These are phyloP conservation scores for Magnolia kwangsiensis DNA, from an alignment of 164 flowering plant genomes.

Conservation along the genomic window DNA sequence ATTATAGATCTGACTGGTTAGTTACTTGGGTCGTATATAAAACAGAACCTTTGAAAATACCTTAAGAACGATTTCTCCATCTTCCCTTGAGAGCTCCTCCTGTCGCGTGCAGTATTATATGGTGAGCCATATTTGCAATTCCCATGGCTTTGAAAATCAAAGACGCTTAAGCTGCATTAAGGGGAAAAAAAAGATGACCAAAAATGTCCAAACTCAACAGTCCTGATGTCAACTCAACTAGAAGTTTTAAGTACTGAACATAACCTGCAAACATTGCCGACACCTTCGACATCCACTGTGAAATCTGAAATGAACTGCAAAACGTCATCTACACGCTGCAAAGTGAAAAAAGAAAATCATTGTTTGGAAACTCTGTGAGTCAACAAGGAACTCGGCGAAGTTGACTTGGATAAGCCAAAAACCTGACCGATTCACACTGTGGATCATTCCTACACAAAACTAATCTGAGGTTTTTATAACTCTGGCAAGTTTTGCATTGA, in stretches of 20 bases:
- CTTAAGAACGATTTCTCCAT: constrained; percentile 97
- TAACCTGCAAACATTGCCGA: constrained; percentile 98
- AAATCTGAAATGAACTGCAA: constrained; percentile 85
- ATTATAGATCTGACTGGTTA: too few relatives aligned
- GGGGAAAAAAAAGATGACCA: background rate
- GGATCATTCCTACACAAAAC: background rate
- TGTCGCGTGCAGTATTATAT: constrained; percentile 33
- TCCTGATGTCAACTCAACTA: background rate
- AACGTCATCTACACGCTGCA: constrained; percentile 90
- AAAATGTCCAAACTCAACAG: background rate
- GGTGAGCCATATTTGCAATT: constrained; percentile 87
- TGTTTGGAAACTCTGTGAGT: background rate
- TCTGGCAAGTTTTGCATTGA: background rate
- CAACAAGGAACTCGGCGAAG: background rate
- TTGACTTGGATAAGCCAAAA: background rate
- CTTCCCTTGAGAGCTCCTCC: constrained; percentile 95
- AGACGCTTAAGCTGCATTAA: constrained; percentile 66
- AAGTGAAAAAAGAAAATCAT: constrained; percentile 4
- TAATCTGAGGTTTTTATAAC: background rate
- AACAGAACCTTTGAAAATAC: constrained; percentile 29
- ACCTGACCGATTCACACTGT: too few relatives aligned
- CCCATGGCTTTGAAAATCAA: constrained; percentile 83
- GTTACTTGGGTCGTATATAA: too few relatives aligned
- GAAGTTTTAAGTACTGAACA: background rate
- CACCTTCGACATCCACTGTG: constrained; percentile 86